Conservation (phyloP, 352 stramenopile genomes). For the Elongisporangium prolatum region DNA sequence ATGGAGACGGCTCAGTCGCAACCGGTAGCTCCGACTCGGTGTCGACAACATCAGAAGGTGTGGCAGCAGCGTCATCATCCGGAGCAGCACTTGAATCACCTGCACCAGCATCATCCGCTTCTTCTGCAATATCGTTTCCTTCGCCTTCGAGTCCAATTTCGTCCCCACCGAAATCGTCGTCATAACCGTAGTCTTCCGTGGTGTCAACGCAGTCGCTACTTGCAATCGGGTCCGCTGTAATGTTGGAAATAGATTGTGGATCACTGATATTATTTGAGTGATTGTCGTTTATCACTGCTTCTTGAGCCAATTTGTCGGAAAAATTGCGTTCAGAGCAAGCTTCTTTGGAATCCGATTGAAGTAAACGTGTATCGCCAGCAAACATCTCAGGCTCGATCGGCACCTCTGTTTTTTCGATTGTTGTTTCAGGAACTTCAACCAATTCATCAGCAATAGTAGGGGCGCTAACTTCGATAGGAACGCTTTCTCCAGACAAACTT, state of each 20-base stretch:
- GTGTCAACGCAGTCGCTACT: background rate
- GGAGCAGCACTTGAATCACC: background rate
- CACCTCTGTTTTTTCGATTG: background rate
- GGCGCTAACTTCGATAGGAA: background rate
- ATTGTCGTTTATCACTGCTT: constrained; percentile 1
- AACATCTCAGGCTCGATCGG: background rate
- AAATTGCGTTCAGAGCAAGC: constrained; percentile 12
- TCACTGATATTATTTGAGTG: background rate
- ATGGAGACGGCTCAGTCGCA: background rate
- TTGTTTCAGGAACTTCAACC: background rate
- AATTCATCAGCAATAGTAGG: background rate
- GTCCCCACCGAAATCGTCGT: constrained; percentile 6
- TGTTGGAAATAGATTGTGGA: background rate
- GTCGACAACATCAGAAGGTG: background rate
- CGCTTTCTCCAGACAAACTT: background rate
- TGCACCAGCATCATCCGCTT: background rate
- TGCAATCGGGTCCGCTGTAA: too few relatives aligned
- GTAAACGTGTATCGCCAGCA: background rate
- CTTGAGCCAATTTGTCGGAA: constrained; percentile 15
- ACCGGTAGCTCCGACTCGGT: background rate
- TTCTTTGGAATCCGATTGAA: constrained; percentile 1
- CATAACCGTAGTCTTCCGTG: background rate
- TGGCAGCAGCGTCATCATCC: background rate
- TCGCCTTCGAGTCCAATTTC: too few relatives aligned
- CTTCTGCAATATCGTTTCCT: background rate